Evolutionary conservation across 176 grass and related monocot species (phyloP).

Genomic region (Dendrocalamus sinicus): DNA sequence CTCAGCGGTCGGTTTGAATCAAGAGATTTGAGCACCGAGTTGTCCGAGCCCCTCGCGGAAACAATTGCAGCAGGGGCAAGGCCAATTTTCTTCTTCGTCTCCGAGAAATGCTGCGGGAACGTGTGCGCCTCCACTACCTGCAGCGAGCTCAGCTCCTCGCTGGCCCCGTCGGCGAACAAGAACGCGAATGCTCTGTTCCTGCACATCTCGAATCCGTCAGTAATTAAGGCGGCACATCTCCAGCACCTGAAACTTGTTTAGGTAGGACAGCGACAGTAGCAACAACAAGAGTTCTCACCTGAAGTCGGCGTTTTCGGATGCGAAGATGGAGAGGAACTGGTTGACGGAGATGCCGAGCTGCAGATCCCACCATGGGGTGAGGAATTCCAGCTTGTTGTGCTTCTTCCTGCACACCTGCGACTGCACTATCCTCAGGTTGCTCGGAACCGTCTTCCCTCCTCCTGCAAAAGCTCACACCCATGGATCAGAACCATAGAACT

Average conservation of each 20-base stretch:
- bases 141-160: constrained; percentile 74
- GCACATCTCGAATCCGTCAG: background rate
- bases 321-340: constrained; percentile 88
- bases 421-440: constrained; percentile 86
- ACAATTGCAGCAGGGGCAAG: constrained; percentile 88
- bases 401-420: constrained; percentile 81
- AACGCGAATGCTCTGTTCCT: constrained; percentile 92
- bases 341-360: constrained; percentile 89
- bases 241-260: background rate
- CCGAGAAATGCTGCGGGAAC: constrained; percentile 82
- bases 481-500: background rate
- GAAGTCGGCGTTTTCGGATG: constrained; percentile 68
- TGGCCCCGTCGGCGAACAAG: constrained; percentile 68
- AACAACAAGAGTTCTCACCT: constrained; percentile 38
- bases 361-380: constrained; percentile 97
- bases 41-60: constrained; percentile 51
- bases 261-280: background rate
- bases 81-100: constrained; percentile 71
- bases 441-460: constrained; percentile 83
- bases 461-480: constrained; percentile 38
- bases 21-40: constrained; percentile 70
- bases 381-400: constrained; percentile 81
- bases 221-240: too few species aligned
- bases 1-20: constrained; percentile 68
- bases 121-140: constrained; percentile 76